These are phyloP conservation scores for Harringtonia lauricola DNA, from an alignment of 2,329 filamentous ascomycete species.

Conservation along the genomic window DNA sequence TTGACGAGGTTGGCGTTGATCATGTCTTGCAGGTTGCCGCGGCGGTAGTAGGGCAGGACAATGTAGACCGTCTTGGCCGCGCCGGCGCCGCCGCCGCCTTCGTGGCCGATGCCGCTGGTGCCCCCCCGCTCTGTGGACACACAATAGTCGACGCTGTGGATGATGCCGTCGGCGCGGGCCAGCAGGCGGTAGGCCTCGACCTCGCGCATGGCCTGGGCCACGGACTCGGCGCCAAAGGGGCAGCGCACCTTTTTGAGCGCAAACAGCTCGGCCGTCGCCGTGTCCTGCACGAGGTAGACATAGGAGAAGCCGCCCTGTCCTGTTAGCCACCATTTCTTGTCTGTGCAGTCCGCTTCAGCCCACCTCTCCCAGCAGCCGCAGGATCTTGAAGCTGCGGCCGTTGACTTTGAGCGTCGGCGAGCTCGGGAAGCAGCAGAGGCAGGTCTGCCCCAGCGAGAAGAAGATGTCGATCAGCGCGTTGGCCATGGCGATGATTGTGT, in stretches of 20 bases:
- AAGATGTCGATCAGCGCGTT: constrained; percentile 80
- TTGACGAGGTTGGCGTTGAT: constrained; percentile 99
- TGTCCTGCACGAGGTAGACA: constrained; percentile 96
- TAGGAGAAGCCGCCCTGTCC: constrained; percentile 99
- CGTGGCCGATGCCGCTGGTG: constrained; percentile 35
- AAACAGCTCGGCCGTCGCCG: constrained; percentile 69
- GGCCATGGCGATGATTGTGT: constrained; percentile 43
- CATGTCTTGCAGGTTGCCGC: constrained; percentile 92
- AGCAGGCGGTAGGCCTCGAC: constrained; percentile 95
- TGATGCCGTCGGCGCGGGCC: constrained; percentile 71
- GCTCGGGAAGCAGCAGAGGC: constrained; percentile 91
- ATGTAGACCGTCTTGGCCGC: constrained; percentile 92
- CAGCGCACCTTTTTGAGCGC: constrained; percentile 98
- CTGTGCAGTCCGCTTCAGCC: constrained; percentile 17
- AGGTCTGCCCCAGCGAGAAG: constrained; percentile 77
- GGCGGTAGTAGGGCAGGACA: constrained; percentile 84
- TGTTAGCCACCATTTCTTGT: constrained; percentile 85
- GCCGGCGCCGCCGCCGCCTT: constrained; percentile 37
- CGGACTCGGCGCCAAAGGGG: constrained; percentile 93
- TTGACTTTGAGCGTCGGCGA: constrained; percentile 95
- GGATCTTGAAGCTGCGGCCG: constrained; percentile 86
- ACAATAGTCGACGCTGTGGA: constrained; percentile 72
- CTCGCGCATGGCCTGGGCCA: constrained; percentile 89
- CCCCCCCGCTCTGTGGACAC: constrained; percentile 62
- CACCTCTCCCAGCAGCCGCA: constrained; percentile 86